Evolutionary conservation across 2,329 filamentous ascomycete genomes (phyloP), one percentile per base, ranked within the genome.

Genomic region (Endocalyx cinctus): DNA sequence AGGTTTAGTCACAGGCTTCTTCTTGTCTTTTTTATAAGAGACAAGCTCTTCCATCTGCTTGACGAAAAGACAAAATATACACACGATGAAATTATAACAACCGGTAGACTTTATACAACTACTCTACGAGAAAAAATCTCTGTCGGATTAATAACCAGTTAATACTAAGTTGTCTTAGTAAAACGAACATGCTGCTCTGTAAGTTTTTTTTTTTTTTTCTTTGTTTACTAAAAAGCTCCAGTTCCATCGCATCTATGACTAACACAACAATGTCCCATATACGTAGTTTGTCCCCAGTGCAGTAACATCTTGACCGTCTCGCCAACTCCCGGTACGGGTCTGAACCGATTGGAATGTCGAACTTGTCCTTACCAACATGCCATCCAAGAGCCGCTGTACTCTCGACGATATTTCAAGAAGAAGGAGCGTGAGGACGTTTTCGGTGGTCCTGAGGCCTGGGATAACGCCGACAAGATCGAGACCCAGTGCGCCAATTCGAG

Each of bases 311-410:
- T 92, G 55, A 87, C 83, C 53, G 81, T 90, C 51, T 79, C 79
- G 39, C 58, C 68, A 13, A 51, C 50, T 31, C 71, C 70, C 44
- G 69, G 66, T 43, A 67, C 64, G 31, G 69, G 72, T 38, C 66
- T 64, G 51, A 96, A 96, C 69, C 83, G 88, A 37, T 87, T 97
- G 62, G 87, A 94, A 64, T 98, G 92, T 67, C 85, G 87, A 38
- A 94, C 88, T 37, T 98, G 92, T 51, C 90, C 92, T 4, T 98
- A 94, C 68, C 82, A 94, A 59, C 88, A 87, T 62, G 69, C 84
- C 37, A 82, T 97, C 53, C 80, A 82, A 46, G 76, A 82, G 51
- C 78, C 81, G 40, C 84, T 87, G 63, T 95, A 79, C 64, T 81
- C 73, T 51, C 88, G 94, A 54, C 84, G 86, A 49, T 83, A 84